Evolutionary conservation across 768 basidiomycete species (phyloP).

Genomic region (Pleurotus eryngii): DNA sequence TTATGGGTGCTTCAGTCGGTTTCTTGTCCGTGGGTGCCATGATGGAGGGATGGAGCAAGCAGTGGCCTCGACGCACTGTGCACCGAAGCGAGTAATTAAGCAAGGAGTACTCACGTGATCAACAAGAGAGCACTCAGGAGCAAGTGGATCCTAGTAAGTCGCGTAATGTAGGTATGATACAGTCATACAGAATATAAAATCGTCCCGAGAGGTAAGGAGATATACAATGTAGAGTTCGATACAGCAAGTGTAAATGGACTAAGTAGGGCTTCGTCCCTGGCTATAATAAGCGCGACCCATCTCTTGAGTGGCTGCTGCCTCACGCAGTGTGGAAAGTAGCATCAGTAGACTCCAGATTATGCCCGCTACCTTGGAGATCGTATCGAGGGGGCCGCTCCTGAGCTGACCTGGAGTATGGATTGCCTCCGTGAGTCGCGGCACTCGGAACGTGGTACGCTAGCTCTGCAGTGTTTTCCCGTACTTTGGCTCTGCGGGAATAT

Average conservation of each 20-base stretch:
- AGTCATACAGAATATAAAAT: too few species aligned
- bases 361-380: background rate
- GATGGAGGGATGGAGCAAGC: background rate
- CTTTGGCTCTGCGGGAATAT: background rate
- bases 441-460: background rate
- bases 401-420: background rate
- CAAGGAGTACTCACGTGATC: too few species aligned
- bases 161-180: too few species aligned
- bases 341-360: background rate
- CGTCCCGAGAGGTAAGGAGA: too few species aligned
- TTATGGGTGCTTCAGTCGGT: conserved; percentile 47
- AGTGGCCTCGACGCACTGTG: too few species aligned
- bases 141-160: too few species aligned
- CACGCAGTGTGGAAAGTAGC: background rate
- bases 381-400: background rate
- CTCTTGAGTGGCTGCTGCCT: background rate
- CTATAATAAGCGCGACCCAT: background rate
- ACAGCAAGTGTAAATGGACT: too few species aligned
- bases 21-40: conserved; percentile 18
- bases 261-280: too few species aligned
- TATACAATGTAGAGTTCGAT: too few species aligned
- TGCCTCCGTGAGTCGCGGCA: background rate
- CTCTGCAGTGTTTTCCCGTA: background rate
- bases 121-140: too few species aligned
- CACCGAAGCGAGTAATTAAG: too few species aligned